phyloP scores from a whole-genome alignment of 2,329 filamentous ascomycete genomes.

The Cercospora berteroae region DNA sequence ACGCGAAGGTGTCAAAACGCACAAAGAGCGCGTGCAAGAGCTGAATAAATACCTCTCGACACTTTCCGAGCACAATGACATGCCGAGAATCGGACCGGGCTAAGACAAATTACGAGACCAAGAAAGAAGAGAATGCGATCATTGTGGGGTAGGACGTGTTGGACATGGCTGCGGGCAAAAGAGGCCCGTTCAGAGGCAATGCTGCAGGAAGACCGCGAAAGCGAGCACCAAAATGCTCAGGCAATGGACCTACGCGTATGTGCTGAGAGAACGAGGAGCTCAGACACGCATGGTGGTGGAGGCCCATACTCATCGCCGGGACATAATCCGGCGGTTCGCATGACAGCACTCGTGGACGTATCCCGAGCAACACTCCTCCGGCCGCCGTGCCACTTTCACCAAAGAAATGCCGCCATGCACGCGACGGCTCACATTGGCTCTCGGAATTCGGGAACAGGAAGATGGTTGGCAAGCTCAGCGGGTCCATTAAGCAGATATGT shows the following conservation, averaged over 20 bases:
- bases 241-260: background rate
- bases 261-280: background rate
- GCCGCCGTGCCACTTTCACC: background rate
- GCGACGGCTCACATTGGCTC: background rate
- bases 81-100: constrained; percentile 64
- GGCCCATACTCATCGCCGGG: background rate
- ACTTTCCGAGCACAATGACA: constrained; percentile 96
- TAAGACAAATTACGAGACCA: constrained; percentile 39
- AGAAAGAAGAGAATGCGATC: background rate
- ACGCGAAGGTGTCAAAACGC: constrained; percentile 86
- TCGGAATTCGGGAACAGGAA: background rate
- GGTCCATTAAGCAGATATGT: constrained; percentile 8
- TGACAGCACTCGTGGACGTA: background rate
- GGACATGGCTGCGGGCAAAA: background rate
- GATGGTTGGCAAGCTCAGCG: background rate
- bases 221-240: background rate
- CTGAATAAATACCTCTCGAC: constrained; percentile 89
- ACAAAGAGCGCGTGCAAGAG: constrained; percentile 95
- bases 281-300: background rate
- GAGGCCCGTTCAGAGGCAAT: background rate
- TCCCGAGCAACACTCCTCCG: background rate
- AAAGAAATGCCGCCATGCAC: background rate
- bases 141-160: background rate
- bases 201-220: background rate
- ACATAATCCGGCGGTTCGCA: background rate